Percentiles rank a stretch among this genome's conserved stretches.
Conservation (phyloP, 2,329 filamentous ascomycete species). For the Xylariales sp. region DNA sequence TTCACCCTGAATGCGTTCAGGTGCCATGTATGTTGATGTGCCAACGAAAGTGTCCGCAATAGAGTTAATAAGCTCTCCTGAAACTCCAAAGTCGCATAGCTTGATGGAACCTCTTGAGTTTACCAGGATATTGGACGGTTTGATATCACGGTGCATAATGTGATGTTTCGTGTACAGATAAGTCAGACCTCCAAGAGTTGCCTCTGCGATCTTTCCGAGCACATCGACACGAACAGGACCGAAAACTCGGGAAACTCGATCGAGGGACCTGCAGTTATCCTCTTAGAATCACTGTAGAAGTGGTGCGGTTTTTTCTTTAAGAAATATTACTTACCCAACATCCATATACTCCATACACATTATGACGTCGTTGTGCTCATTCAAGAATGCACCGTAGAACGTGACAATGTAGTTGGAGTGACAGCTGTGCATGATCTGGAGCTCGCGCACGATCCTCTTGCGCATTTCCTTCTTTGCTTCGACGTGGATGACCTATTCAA, state of each 20-base stretch:
- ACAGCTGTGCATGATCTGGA: slow-evolving; percentile 98
- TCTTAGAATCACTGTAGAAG: slow-evolving; percentile 15
- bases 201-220: slow-evolving; percentile 94
- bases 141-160: slow-evolving; percentile 99
- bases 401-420: slow-evolving; percentile 96
- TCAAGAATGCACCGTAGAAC: slow-evolving; percentile 96
- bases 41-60: slow-evolving; percentile 98
- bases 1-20: slow-evolving; percentile 93
- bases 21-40: slow-evolving; percentile 98
- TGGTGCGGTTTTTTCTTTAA: slow-evolving; percentile 1
- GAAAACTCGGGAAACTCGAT: slow-evolving; percentile 90
- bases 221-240: slow-evolving; percentile 95
- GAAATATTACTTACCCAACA: slow-evolving; percentile 86
- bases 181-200: slow-evolving; percentile 85
- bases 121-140: slow-evolving; percentile 94
- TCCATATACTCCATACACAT: slow-evolving; percentile 99
- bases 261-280: slow-evolving; percentile 64
- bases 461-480: slow-evolving; percentile 97
- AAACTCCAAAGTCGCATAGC: slow-evolving; percentile 98
- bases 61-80: slow-evolving; percentile 94
- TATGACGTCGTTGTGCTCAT: slow-evolving; percentile 94
- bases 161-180: slow-evolving; percentile 95
- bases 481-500: slow-evolving; percentile 84
- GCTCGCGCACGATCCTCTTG: slow-evolving; percentile 92
- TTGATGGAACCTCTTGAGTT: slow-evolving; percentile 95